Evolutionary conservation across 805 yeast species (phyloP), one percentile per base, ranked within the genome.

Genomic region (Wickerhamomyces sydowiorum): DNA sequence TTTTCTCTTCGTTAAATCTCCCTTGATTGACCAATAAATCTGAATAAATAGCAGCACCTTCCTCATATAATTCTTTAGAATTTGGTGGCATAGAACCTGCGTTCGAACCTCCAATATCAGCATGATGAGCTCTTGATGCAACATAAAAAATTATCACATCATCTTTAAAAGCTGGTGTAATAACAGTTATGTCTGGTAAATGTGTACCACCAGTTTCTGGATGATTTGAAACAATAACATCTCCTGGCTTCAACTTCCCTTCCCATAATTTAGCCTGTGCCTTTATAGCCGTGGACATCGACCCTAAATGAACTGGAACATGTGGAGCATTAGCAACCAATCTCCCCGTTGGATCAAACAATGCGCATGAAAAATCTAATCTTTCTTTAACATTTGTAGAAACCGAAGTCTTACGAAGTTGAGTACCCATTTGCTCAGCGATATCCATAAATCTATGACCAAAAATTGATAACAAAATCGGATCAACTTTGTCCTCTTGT

Each of bases 21-120:
- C 95, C 95, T 41, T 75, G 67, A 25, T 71, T 64, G 7, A 89
- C 91, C 14, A 91, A 69, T 45, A 85, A 70, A 57, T 83, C 90
- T 1, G 93, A 81, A 53, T 78, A 75, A 28, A 91, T 88, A 3
- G 86, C 78, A 2, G 96, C 96, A 36, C 97, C 98, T 64, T 90
- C 97, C 57, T 90, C 90, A 70, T 79, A 83, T 32, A 91, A 65
- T 45, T 80, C 80, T 54, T 81, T 86, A 2, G 96, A 87, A 56
- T 84, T 80, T 9, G 96, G 96, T 14, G 97, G 96, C 89, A 90
- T 88, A 0, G 95, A 84, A 1, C 97, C 97, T 1, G 97, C 96
- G 28, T 87, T 65, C 44, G 83, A 77, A 13, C 96, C 95, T 15
- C 98, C 97, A 56, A 91, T 90, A 62, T 90, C 98, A 6, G 96